phyloP scores from a whole-genome alignment of 2,329 filamentous ascomycete species.

The Xylaria polymorpha region DNA sequence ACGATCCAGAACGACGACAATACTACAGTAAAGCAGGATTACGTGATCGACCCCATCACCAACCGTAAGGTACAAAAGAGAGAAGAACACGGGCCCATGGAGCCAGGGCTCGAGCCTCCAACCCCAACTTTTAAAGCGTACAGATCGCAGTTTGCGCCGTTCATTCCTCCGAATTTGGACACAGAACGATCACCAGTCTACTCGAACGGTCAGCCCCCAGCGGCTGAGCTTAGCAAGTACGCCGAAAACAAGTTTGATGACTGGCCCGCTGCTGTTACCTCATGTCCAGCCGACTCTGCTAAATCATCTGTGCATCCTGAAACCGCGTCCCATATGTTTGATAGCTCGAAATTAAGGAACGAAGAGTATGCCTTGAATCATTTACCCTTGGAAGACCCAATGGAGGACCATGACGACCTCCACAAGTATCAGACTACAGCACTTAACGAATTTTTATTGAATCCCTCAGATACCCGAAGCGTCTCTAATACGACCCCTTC shows the following conservation, averaged over 20 bases:
- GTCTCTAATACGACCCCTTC: constrained; percentile 48
- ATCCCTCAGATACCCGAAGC: constrained; percentile 49
- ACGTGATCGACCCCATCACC: constrained; percentile 68
- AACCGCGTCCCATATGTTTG: constrained; percentile 17
- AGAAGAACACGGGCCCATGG: constrained; percentile 27
- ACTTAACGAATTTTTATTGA: constrained; percentile 43
- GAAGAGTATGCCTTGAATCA: constrained; percentile 52
- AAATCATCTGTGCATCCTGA: constrained; percentile 5
- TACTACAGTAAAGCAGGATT: constrained; percentile 46
- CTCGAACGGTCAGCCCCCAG: constrained; percentile 52
- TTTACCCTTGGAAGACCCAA: constrained; percentile 47
- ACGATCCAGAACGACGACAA: constrained; percentile 15
- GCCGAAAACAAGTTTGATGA: constrained; percentile 50
- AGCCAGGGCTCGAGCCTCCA: constrained; percentile 43
- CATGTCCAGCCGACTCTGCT: neutral
- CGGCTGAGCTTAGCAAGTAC: constrained; percentile 53
- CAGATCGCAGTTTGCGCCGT: constrained; percentile 50
- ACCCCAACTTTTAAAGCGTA: constrained; percentile 51
- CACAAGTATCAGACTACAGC: constrained; percentile 50
- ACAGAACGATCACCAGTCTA: constrained; percentile 45
- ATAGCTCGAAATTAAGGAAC: constrained; percentile 38
- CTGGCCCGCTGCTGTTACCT: constrained; percentile 39
- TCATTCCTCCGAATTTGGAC: constrained; percentile 40
- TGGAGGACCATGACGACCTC: constrained; percentile 51
- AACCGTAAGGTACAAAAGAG: constrained; percentile 61